phyloP scores from a whole-genome alignment of 1,139 yeast species.

The Geotrichum fermentans region DNA sequence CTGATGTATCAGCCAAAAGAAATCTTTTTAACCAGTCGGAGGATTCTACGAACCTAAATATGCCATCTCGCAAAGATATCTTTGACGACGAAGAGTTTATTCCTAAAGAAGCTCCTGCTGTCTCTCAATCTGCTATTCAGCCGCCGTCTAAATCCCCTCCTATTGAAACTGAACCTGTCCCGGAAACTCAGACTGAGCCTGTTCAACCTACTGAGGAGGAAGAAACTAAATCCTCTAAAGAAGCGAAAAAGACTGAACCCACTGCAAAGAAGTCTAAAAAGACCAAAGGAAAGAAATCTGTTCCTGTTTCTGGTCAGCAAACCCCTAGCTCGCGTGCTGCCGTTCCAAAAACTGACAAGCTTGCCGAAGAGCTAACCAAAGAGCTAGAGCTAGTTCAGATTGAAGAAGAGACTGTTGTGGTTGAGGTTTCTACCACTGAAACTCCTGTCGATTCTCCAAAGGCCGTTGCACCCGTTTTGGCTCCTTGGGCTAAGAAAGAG shows the following conservation, averaged over 20 bases:
- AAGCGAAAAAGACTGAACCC: slow-evolving; percentile 10
- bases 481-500: slow-evolving; percentile 46
- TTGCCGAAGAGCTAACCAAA: slow-evolving; percentile 15
- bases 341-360: slow-evolving; percentile 16
- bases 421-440: slow-evolving; percentile 1
- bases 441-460: slow-evolving; percentile 15
- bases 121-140: slow-evolving; percentile 16
- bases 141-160: slow-evolving; percentile 18
- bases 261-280: slow-evolving; percentile 12
- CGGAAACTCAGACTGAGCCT: neutral
- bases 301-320: slow-evolving; percentile 14
- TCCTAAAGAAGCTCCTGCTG: slow-evolving; percentile 4
- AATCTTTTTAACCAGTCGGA: slow-evolving; percentile 11
- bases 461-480: slow-evolving; percentile 27
- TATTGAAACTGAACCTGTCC: neutral
- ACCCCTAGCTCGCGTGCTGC: slow-evolving; percentile 14
- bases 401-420: slow-evolving; percentile 1
- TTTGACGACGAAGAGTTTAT: slow-evolving; percentile 11
- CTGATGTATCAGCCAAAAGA: slow-evolving; percentile 1
- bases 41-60: neutral
- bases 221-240: neutral
- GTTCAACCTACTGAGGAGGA: neutral
- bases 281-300: slow-evolving; percentile 13
- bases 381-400: slow-evolving; percentile 17
- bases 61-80: slow-evolving; percentile 1